Conservation (phyloP, 148 eudicot species). For the Vaccinium myrtillus region DNA sequence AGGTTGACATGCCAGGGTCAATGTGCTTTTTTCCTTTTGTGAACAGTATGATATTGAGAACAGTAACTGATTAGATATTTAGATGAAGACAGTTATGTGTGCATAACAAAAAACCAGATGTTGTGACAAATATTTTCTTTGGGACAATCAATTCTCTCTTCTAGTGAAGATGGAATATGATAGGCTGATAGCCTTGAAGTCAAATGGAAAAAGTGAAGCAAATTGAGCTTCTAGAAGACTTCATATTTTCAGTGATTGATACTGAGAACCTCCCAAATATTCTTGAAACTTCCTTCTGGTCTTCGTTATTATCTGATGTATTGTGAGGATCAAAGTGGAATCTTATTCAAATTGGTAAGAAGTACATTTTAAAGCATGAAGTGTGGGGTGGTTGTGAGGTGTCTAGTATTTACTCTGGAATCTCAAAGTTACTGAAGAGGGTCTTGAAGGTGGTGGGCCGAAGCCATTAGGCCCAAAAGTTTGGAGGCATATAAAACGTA, state of each 20-base stretch:
- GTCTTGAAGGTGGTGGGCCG: background rate
- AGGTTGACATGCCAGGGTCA: background rate
- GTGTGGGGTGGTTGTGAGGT: background rate
- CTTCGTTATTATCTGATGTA: slow-evolving; percentile 4
- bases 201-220: background rate
- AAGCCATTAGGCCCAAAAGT: background rate
- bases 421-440: background rate
- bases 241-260: background rate
- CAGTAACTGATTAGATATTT: background rate
- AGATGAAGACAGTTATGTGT: background rate
- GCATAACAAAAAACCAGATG: background rate
- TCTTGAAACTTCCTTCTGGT: background rate
- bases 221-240: background rate
- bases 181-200: background rate
- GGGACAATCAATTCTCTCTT: no score
- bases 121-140: background rate
- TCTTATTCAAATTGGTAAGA: background rate
- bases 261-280: background rate
- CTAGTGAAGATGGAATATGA: background rate
- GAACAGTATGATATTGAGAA: background rate
- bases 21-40: background rate
- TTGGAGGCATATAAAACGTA: background rate
- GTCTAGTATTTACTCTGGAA: background rate
- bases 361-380: background rate
- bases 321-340: background rate